Evolutionary conservation across 1,139 yeast genomes (phyloP), one percentile per base, ranked within the genome.

Genomic region (Pichia sp.): DNA sequence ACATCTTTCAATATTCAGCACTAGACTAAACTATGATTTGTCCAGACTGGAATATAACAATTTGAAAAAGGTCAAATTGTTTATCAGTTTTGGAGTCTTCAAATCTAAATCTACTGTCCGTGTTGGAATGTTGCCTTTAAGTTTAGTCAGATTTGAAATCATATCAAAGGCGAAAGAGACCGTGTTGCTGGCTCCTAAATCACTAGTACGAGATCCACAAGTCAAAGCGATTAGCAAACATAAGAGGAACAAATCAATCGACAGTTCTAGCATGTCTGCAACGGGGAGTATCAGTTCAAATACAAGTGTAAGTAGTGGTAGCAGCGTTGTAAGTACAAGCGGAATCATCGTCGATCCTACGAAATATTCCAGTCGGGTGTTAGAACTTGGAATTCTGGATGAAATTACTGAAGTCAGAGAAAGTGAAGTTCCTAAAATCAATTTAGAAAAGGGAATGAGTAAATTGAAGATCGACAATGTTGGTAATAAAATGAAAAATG

Each of bases 381-480:
- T 34, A 14, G 44, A 38, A 19, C 19, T 42, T 6, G 48, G 48
- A 4, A 38, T 46, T n/a, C 27, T 48, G 4, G 40, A 42, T 3
- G 36, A 40, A 11, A 34, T 46, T 14, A 46, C 42, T 3, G 41
- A 43, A 12, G 3, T 46, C 2, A 46, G 27, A 27, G 44, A 46
- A 22, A 19, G 17, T n/a, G 46, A 46, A 6, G 27, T 35, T 18
- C 12, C 34, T 8, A 36, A 36, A 22, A 32, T 46, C 2, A 40
- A 43, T 32, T 17, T 43, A 9, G 46, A 42, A 21, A 14, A 9
- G 6, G 31, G 41, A 11, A 32, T 46, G 34, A 30, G 34, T 19
- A 46, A 35, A 21, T n/a, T 46, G 7, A 39, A 39, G 11, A 43
- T 43, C 7, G 44, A 43, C 14, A 43, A 43, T 43, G 44, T 43